Conservation (phyloP, 352 stramenopile genomes). For the Pythium periplocum region DNA sequence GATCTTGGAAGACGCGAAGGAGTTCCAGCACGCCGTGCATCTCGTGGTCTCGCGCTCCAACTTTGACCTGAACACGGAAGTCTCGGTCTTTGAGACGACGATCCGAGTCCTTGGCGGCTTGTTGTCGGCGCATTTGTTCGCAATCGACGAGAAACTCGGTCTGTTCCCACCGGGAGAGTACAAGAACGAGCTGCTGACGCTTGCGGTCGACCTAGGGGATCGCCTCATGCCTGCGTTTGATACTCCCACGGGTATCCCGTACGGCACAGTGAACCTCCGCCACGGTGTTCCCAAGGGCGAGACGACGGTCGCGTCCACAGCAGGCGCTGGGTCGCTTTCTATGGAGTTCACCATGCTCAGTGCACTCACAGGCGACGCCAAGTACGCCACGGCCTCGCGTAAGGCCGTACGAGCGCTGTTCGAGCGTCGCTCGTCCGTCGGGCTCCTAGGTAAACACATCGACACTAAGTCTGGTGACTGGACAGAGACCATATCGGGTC, state of each 20-base stretch:
- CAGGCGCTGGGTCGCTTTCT: constrained; percentile 93
- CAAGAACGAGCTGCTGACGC: constrained; percentile 86
- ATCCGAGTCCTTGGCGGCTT: constrained; percentile 90
- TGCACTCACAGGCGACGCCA: constrained; percentile 56
- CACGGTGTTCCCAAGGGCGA: constrained; percentile 86
- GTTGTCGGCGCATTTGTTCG: constrained; percentile 86
- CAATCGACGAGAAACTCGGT: constrained; percentile 41
- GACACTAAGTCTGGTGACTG: constrained; percentile 86
- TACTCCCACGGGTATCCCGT: constrained; percentile 95
- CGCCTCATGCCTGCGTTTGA: constrained; percentile 95
- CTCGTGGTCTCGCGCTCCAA: constrained; percentile 49
- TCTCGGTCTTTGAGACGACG: constrained; percentile 93
- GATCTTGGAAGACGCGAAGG: constrained; percentile 67
- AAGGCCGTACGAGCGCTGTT: constrained; percentile 76
- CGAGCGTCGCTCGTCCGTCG: constrained; percentile 59
- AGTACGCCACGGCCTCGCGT: constrained; percentile 64
- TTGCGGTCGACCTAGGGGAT: constrained; percentile 94
- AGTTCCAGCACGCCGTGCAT: constrained; percentile 68
- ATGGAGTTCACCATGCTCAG: constrained; percentile 97
- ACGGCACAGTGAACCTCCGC: constrained; percentile 95
- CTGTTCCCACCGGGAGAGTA: constrained; percentile 79
- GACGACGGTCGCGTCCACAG: constrained; percentile 94
- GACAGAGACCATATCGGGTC: constrained; percentile 72
- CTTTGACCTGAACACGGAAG: constrained; percentile 86
- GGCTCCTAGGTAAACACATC: constrained; percentile 96